Base-by-base conservation (phyloP, 1,139 yeast species). In the Blastobotrys ciferrii region DNA sequence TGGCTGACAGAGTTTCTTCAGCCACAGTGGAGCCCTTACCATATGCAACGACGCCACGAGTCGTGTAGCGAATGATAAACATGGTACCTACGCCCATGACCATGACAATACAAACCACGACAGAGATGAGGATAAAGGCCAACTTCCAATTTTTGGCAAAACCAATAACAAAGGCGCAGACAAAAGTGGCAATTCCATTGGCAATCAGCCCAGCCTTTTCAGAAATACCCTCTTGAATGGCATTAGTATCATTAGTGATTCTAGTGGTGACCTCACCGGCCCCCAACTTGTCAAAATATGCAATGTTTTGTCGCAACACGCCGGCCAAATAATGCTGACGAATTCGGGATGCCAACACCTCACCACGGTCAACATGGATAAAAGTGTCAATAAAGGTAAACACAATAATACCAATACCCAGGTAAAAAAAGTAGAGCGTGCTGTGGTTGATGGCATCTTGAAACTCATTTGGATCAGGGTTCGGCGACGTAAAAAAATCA, bases 221-320 rank as follows among this genome's bases (percentile, higher is more conserved):
- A 28, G 73, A 67, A 45, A 72, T 72, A 36, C 76, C 76, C 40
- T 70, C 74, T 54, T 73, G 76, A 46, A 72, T 69, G 32, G 66
- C 57, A 32, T 66, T 61, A n/a, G 75, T 69, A 43, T 72, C 76
- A 35, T 70, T 65, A 28, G 74, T 71, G 55, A 72, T 72, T 13
- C 76, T 67, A 19, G 75, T 69, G 12, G 74, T 68, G 35, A 72
- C 68, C 51, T 70, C 73, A 19, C 76, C 76, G 13, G 76, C 69
- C 23, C 76, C 77, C 13, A 73, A 59, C 41, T 64, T 62, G 56
- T 72, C 76, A 53, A 72, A 73, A 53, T 69, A 73, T n/a, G 71
- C 77, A 45, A 73, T 64, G 46, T 72, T 73, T 53, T 72, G 76
- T 36, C 72, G 61, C 46, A 72, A 54, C 12, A 72, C 59, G 2